These are phyloP conservation scores for Mucor racemosus DNA, from an alignment of 371 early-diverging fungal species.

Conservation along the genomic window DNA sequence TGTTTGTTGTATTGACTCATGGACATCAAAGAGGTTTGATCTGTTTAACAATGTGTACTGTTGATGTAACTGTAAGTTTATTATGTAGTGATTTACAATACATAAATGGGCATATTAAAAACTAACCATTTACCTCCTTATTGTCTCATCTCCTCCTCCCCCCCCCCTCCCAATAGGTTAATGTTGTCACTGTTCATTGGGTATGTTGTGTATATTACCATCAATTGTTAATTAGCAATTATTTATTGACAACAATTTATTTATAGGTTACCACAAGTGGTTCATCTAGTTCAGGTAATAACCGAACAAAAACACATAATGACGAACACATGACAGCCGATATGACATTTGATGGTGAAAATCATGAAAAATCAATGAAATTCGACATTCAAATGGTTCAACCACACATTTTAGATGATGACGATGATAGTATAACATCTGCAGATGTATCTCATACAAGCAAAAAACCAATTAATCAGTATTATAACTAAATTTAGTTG, in stretches of 20 bases:
- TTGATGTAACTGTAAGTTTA: conserved; percentile 56
- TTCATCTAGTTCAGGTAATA: conserved; percentile 16
- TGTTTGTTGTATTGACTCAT: conserved; percentile 46
- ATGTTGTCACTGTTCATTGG: conserved; percentile 65
- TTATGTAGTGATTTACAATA: background rate
- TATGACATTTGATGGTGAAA: conserved; percentile 31
- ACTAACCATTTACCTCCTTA: background rate
- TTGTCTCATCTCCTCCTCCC: background rate
- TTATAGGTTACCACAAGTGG: conserved; percentile 27
- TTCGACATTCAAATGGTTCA: conserved; percentile 22
- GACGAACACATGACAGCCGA: conserved; percentile 30
- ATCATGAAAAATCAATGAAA: conserved; percentile 20
- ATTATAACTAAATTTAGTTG: background rate
- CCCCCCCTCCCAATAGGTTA: conserved; percentile 33
- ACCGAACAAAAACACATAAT: conserved; percentile 18
- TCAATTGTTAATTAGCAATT: background rate
- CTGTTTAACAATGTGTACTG: conserved; percentile 58
- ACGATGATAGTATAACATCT: conserved; percentile 17
- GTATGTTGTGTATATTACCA: conserved; percentile 29
- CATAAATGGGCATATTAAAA: background rate
- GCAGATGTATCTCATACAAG: conserved; percentile 26
- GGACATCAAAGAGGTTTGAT: conserved; percentile 57
- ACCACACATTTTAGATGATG: conserved; percentile 21
- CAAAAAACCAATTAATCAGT: conserved; percentile 20
- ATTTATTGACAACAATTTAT: conserved; percentile 22